Evolutionary conservation across 371 early-diverging fungal genomes (phyloP), one percentile per base, ranked within the genome.

Genomic region (Mortierella sp.): DNA sequence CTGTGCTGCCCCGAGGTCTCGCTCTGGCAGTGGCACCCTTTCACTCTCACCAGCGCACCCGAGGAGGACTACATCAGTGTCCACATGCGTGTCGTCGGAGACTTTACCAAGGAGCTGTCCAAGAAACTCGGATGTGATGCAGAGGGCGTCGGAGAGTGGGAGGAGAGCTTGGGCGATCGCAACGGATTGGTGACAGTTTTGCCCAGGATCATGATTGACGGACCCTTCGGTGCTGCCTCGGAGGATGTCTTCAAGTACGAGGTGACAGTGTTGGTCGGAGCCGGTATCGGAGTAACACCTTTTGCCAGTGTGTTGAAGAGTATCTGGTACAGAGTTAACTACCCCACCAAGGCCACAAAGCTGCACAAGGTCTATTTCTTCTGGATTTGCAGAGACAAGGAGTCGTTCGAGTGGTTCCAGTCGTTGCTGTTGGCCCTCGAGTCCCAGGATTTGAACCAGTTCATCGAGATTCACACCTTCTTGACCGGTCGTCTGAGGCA

Each of bases 201-300:
- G 34, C 94, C 97, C 14, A 83, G 89, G 31, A 90, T 97, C 78
- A 91, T 94, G 93, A 88, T 97, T 54, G 97, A 97, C 83, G 97
- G 97, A 28, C 96, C 96, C 11, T 97, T 95, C 86, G 97, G 97
- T 19, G 91, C 95, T 31, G 96, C 97, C 2, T 92, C 93, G 5
- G 97, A 97, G 85, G 96, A 97, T 85, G 96, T 95, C 78, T 96
- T 95, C 80, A 93, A 95, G 76, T 96, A 94, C 86, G 95, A 96
- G 80, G 94, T 92, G 8, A 90, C 94, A 6, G 90, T 97, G 75
- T 87, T 96, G 69, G 92, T 96, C 71, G 96, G 96, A 19, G 96
- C 96, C 19, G 96, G 96, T 74, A 96, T 96, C 73, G 96, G 96
- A 57, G 94, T 95, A 31, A 96, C 90, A 14, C 87, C 89, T 21